Evolutionary conservation across 2,329 filamentous ascomycete species (phyloP).

Genomic region (Penicillium paneum): DNA sequence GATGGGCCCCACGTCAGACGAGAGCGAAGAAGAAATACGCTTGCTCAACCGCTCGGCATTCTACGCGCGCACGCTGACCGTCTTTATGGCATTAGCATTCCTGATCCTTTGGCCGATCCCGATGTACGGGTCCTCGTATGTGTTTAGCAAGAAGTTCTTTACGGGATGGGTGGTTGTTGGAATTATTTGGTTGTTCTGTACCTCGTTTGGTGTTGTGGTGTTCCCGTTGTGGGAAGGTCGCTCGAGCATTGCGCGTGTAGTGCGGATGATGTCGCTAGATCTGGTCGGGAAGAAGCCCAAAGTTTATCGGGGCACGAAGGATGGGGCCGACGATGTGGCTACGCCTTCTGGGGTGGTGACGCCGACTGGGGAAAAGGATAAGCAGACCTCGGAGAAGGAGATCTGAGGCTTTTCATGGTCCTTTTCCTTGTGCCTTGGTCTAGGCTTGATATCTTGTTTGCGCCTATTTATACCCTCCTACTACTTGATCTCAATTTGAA

Average conservation of each 20-base stretch:
- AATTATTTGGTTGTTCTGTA: slow-evolving; percentile 77
- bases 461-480: slow-evolving; percentile 1
- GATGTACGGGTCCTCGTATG: slow-evolving; percentile 77
- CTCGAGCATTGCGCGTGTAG: slow-evolving; percentile 60
- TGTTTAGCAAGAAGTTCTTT: slow-evolving; percentile 80
- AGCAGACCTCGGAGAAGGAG: slow-evolving; percentile 12
- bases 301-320: slow-evolving; percentile 35
- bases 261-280: slow-evolving; percentile 62
- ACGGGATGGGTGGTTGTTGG: slow-evolving; percentile 75
- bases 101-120: slow-evolving; percentile 89
- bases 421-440: background rate
- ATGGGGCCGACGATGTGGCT: slow-evolving; percentile 36
- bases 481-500: background rate
- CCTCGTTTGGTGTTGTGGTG: slow-evolving; percentile 68
- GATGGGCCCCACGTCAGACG: slow-evolving; percentile 27
- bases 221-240: slow-evolving; percentile 81
- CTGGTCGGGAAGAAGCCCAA: slow-evolving; percentile 44
- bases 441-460: background rate
- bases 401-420: background rate
- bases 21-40: slow-evolving; percentile 45
- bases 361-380: slow-evolving; percentile 42
- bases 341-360: slow-evolving; percentile 48
- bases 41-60: slow-evolving; percentile 54
- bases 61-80: slow-evolving; percentile 57
- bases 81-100: slow-evolving; percentile 65